Evolutionary conservation across 257 asterid genomes (phyloP).

Genomic region (Anisodus acutangulus): DNA sequence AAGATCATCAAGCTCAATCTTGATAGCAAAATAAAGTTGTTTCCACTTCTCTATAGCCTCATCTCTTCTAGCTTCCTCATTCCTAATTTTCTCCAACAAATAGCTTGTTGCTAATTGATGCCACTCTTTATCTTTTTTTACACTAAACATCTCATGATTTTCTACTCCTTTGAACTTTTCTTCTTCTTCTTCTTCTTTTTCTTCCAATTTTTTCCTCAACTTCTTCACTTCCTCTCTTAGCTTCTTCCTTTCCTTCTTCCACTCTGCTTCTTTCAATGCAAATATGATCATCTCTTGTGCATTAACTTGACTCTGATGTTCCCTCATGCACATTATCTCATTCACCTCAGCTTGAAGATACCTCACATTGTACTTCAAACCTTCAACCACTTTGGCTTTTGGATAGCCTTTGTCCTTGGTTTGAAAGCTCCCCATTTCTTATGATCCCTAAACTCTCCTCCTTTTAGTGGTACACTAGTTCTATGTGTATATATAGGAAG

Average conservation of each 20-base stretch:
- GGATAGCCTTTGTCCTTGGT: constrained; percentile 45
- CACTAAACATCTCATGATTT: constrained; percentile 1
- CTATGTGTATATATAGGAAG: background rate
- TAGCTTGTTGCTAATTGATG: constrained; percentile 23
- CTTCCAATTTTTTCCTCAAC: constrained; percentile 46
- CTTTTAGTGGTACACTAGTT: background rate
- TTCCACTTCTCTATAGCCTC: constrained; percentile 83
- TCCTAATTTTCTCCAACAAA: constrained; percentile 36
- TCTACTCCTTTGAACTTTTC: constrained; percentile 34
- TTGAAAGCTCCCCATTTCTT: constrained; percentile 63
- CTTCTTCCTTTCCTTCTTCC: constrained; percentile 69
- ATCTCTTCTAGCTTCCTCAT: constrained; percentile 52
- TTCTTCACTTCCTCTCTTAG: constrained; percentile 56
- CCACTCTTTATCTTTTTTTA: constrained; percentile 32
- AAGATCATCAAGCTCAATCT: constrained; percentile 87
- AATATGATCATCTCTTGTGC: constrained; percentile 65
- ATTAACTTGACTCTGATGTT: constrained; percentile 57
- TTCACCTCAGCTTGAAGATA: constrained; percentile 59
- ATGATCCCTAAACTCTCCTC: background rate
- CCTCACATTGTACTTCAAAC: constrained; percentile 57
- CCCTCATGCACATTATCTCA: constrained; percentile 69
- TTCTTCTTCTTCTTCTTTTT: constrained; percentile 38
- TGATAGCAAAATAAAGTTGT: constrained; percentile 78
- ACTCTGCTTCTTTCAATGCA: constrained; percentile 71
- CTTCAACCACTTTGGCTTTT: constrained; percentile 52